A percentile compares a stretch with the other conserved stretches of the same genome.
Conservation (phyloP, 345 rosid species). For the Aquilaria malaccensis region DNA sequence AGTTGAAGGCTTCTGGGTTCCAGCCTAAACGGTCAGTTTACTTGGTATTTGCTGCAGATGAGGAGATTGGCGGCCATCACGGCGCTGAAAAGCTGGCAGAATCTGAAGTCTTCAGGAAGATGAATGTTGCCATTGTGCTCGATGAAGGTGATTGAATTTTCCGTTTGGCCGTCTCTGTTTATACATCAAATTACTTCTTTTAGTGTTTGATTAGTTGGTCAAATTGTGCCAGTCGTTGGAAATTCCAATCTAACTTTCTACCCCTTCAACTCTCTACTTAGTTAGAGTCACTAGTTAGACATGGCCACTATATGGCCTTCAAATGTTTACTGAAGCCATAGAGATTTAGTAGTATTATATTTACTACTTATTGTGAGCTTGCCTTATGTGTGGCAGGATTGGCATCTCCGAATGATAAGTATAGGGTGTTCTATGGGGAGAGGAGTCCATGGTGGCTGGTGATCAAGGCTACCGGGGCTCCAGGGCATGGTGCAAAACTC, state of each 20-base stretch:
- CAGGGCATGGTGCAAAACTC: constrained; percentile 94
- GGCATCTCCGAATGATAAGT: constrained; percentile 60
- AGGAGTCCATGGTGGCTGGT: constrained; percentile 84
- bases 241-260: neutral
- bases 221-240: neutral
- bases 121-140: constrained; percentile 74
- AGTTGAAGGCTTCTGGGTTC: constrained; percentile 52
- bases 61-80: constrained; percentile 88
- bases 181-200: no score
- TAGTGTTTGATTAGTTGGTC: neutral
- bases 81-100: constrained; percentile 74
- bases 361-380: neutral
- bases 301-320: no score
- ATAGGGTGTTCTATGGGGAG: constrained; percentile 74
- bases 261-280: no score
- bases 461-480: constrained; percentile 87
- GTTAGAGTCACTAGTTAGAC: no score
- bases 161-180: no score
- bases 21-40: constrained; percentile 64
- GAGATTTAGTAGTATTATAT: no score
- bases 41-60: constrained; percentile 79
- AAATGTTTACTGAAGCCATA: no score
- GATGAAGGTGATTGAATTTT: constrained; percentile 62
- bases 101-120: constrained; percentile 46
- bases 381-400: constrained; percentile 38